Evolutionary conservation across 768 basidiomycete genomes (phyloP).

Genomic region (Tricholoma hemisulphureum): DNA sequence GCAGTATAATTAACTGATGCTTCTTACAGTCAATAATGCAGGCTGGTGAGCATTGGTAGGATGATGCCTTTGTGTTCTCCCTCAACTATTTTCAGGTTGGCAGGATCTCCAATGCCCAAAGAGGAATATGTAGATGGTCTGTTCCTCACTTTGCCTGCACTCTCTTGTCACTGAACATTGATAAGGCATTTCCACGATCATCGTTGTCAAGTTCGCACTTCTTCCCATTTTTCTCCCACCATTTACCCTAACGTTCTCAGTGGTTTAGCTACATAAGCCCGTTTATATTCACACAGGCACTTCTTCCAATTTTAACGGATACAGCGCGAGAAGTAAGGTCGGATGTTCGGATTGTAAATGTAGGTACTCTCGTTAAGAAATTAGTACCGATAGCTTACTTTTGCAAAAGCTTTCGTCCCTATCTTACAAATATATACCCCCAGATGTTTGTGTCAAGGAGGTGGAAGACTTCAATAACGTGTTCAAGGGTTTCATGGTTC

Average conservation of each 20-base stretch:
- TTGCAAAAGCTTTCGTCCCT: constrained; percentile 33
- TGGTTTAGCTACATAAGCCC: constrained; percentile 48
- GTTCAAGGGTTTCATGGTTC: constrained; percentile 22
- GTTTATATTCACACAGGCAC: constrained; percentile 51
- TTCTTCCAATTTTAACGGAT: constrained; percentile 50
- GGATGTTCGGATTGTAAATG: constrained; percentile 63
- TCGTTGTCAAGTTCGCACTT: constrained; percentile 43
- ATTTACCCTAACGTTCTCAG: neutral
- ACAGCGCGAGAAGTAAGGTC: constrained; percentile 47
- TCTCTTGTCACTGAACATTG: neutral
- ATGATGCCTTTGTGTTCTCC: neutral
- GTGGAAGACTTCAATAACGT: constrained; percentile 37
- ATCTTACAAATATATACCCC: constrained; percentile 20
- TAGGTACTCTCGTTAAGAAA: constrained; percentile 24
- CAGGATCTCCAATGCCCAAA: constrained; percentile 11
- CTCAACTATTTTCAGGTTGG: neutral
- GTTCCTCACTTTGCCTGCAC: neutral
- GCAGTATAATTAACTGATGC: neutral
- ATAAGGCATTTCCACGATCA: constrained; percentile 37
- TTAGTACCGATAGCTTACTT: neutral
- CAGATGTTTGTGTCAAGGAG: constrained; percentile 24
- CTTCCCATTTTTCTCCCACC: neutral
- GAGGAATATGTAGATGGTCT: constrained; percentile 13
- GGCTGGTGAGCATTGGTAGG: constrained; percentile 36
- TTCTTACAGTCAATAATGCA: constrained; percentile 53